Base-by-base conservation (phyloP, 116 monocot species). In the Iris pallida region DNA sequence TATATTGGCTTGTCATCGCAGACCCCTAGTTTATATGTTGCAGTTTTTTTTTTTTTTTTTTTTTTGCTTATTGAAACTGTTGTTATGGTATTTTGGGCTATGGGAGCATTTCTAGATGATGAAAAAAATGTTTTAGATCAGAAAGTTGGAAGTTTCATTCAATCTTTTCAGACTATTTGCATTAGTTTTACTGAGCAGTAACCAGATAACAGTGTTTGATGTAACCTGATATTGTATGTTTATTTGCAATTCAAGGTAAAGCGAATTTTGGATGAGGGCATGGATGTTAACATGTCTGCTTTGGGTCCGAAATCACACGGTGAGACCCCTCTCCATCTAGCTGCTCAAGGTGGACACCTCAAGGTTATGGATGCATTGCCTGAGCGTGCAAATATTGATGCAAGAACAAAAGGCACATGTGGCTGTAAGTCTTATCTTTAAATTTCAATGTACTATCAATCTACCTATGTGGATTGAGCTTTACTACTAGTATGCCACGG, bases 301-400 rank as follows among this genome's bases (percentile, higher is more conserved):
- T 86, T 85, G 93, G 97, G 97, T 9, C 90, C 85, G 12, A 98
- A 98, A 64, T 83, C 90, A 19, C 97, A 75, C n/a, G 97, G 97
- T 6, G 82, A 79, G 48, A 98, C 93, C 15, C 92, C 97, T 75
- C 90, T 98, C 20, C 97, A 98, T 78, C 83, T 92, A 43, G 97
- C 97, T 73, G 85, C 97, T 42, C 75, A 92, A 81, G 93, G 97
- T 52, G 97, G 97, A 9, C 97, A 98, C 69, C 57, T 98, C 45
- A 98, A 84, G 68, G 87, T 98, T 8, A 98, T 98, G 97, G 93
- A 98, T 67, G 85, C 79, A 40, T 58, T 98, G 53, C 88, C 92
- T 3, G 97, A 98, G 12, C 90, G 83, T 42, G 97, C 97, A 45
- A 65, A 98, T 68, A 98, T 98, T 66, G 97, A 98, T 80, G 90